phyloP scores from a whole-genome alignment of 495 filamentous ascomycete genomes.

The Aspergillus carlsbadensis region DNA sequence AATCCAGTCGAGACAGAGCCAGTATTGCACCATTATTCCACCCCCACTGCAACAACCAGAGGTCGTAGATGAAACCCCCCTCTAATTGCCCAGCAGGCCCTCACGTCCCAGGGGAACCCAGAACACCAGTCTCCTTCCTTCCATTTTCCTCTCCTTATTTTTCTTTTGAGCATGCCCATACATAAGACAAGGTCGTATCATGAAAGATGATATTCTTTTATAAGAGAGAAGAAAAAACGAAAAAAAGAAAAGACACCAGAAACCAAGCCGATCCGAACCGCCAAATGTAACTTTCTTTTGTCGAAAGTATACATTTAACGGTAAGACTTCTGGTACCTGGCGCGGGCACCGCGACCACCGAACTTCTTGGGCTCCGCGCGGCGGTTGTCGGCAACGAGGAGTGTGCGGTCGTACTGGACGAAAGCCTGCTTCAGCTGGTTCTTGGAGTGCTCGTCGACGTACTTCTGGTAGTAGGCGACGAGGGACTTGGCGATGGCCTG shows the following conservation, averaged over 20 bases:
- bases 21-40: conserved; percentile 23
- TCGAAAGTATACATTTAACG: conserved; percentile 46
- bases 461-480: conserved; percentile 99
- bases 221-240: conserved; percentile 11
- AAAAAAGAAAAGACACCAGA: conserved; percentile 17
- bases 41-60: conserved; percentile 23
- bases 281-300: background rate
- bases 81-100: conserved; percentile 3
- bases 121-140: conserved; percentile 19
- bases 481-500: conserved; percentile 98
- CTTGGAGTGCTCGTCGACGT: conserved; percentile 99
- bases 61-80: background rate
- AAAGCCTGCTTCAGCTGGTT: conserved; percentile 96
- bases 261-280: background rate
- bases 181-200: background rate
- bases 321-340: conserved; percentile 93
- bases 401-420: conserved; percentile 90
- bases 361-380: conserved; percentile 95
- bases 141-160: conserved; percentile 24
- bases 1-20: conserved; percentile 27
- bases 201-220: background rate
- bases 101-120: conserved; percentile 5
- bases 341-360: conserved; percentile 79
- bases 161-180: too few species aligned
- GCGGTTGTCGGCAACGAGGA: conserved; percentile 96